Evolutionary conservation across 1,139 yeast species (phyloP).

Genomic region (Debaryomycetaceae sp.): DNA sequence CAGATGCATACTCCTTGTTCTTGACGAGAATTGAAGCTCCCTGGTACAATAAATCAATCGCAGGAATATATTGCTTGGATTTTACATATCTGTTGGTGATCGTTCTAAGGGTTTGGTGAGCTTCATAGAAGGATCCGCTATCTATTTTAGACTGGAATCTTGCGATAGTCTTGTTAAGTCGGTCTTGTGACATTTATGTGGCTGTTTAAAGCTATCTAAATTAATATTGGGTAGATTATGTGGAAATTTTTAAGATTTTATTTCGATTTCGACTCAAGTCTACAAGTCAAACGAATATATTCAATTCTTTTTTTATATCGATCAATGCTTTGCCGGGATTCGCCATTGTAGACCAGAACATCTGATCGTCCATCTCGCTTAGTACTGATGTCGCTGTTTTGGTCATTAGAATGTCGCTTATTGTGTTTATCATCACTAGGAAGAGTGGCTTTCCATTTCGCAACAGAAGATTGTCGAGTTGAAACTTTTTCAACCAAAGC

Average conservation of each 20-base stretch:
- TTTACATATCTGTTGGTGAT: conserved; percentile 82
- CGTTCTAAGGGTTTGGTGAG: conserved; percentile 89
- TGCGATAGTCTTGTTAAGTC: conserved; percentile 56
- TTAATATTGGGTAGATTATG: too few species aligned
- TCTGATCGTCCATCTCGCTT: background rate
- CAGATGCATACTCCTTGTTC: conserved; percentile 74
- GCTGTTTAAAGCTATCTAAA: too few species aligned
- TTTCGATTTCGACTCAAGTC: background rate
- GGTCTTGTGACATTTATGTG: conserved; percentile 37
- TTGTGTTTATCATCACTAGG: conserved; percentile 13
- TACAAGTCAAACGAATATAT: conserved; percentile 1
- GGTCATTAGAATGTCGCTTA: conserved; percentile 11
- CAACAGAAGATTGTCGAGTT: conserved; percentile 8
- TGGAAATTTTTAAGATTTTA: too few species aligned
- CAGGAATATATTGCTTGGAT: conserved; percentile 61
- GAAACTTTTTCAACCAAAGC: conserved; percentile 15
- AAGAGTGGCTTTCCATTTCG: conserved; percentile 10
- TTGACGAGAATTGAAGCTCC: conserved; percentile 67
- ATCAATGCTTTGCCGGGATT: conserved; percentile 3
- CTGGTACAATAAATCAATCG: conserved; percentile 67
- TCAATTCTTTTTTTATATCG: conserved; percentile 5
- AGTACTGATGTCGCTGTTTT: conserved; percentile 5
- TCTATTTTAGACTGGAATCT: conserved; percentile 69
- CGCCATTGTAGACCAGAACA: conserved; percentile 1
- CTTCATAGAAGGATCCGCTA: conserved; percentile 82